These are phyloP conservation scores for Buddleja alternifolia DNA, from an alignment of 257 asterid genomes.

Conservation along the genomic window DNA sequence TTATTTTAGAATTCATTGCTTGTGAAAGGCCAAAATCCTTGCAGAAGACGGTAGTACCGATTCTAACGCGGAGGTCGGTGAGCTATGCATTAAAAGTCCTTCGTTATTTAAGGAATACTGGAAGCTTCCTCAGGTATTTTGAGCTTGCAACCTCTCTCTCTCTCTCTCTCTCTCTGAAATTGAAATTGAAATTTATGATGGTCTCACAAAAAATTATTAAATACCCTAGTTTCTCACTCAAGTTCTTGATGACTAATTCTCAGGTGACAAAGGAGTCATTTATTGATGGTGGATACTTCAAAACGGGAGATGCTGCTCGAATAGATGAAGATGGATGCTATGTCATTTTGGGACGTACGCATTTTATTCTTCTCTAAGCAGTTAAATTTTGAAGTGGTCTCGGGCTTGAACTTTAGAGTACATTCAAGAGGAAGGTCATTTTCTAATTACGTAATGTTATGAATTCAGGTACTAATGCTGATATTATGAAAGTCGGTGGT, in stretches of 20 bases:
- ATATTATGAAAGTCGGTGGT: slow-evolving; percentile 97
- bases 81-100: slow-evolving; percentile 90
- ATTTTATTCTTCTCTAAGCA: not conserved
- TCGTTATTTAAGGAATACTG: slow-evolving; percentile 93
- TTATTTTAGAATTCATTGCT: slow-evolving; percentile 27
- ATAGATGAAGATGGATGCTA: slow-evolving; percentile 91
- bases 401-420: not conserved
- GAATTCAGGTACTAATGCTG: slow-evolving; percentile 89
- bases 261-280: slow-evolving; percentile 90
- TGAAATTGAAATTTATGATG: not conserved
- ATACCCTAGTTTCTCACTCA: slow-evolving; percentile 17
- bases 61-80: slow-evolving; percentile 64
- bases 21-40: slow-evolving; percentile 78
- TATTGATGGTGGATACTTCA: slow-evolving; percentile 82
- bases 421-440: not conserved
- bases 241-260: slow-evolving; percentile 22
- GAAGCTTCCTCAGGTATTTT: slow-evolving; percentile 82
- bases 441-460: slow-evolving; percentile 1
- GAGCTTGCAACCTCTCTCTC: not conserved
- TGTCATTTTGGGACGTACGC: slow-evolving; percentile 95
- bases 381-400: not conserved
- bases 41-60: slow-evolving; percentile 64
- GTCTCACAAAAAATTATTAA: too few relatives aligned
- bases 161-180: too few relatives aligned
- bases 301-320: slow-evolving; percentile 94